Evolutionary conservation across 2,329 filamentous ascomycete genomes (phyloP), one percentile per base, ranked within the genome.

Genomic region (Epichloe baconii): DNA sequence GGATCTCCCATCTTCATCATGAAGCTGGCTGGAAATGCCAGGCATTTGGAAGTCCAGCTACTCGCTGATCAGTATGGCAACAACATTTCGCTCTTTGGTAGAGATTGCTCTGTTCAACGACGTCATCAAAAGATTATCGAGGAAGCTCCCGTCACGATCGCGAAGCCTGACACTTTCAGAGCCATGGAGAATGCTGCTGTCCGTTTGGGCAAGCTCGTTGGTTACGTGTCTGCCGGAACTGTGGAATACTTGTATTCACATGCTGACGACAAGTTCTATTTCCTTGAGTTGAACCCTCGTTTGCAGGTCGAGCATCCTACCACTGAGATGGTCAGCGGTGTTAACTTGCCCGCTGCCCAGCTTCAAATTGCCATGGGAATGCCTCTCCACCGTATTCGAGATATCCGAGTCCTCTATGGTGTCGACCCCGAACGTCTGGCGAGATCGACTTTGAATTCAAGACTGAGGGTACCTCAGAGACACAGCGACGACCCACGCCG

Each of bases 1-100:
- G 94, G 94, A 46, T 98, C 93, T 34, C 93, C 94, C 59, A 98
- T 98, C 71, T 98, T 98, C 79, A 95, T 98, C 74, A 98, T 98
- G 93, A 96, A 98, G 81, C 77, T 98, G 56, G 93, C 93, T 47
- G 93, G 91, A 60, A 95, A 95, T 66, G 93, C 93, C 41, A 79
- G 93, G 60, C 93, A 98, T 78, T 76, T 98, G 72, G 93, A 98
- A 71, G 94, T 98, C 53, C 93, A 98, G 73, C 76, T 98, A 58
- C 78, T 98, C 50, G 94, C 93, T 57, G 94, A 98, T 75, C 89
- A 98, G 77, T 98, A 98, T 68, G 93, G 94, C 65, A 96, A 98
- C 80, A 97, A 97, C 74, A 96, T 98, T 66, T 98, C 93, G 8
- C 82, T 98, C 48, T 98, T 97, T 62, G 93, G 93, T 65, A 85